Evolutionary conservation across 2,329 filamentous ascomycete genomes (phyloP).

Genomic region (Calonectria multiphialidica): DNA sequence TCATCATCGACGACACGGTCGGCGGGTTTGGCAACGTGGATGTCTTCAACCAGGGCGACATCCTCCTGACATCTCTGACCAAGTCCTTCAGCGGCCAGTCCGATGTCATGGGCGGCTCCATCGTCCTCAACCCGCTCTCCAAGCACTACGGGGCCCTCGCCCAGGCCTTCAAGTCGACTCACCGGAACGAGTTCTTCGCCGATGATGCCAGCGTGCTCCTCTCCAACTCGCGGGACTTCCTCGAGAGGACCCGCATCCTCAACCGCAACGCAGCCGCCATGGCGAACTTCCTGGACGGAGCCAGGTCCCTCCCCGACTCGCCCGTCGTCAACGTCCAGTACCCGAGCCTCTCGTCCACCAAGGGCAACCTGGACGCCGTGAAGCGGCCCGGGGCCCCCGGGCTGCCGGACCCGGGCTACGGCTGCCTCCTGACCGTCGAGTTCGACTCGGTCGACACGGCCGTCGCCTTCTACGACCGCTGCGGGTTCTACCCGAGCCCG

Average conservation of each 20-base stretch:
- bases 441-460: constrained; percentile 57
- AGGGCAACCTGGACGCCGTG: constrained; percentile 49
- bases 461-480: constrained; percentile 61
- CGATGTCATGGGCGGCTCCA: constrained; percentile 66
- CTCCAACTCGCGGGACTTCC: constrained; percentile 58
- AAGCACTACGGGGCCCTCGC: constrained; percentile 53
- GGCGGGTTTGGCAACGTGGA: constrained; percentile 64
- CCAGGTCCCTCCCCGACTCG: constrained; percentile 43
- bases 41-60: constrained; percentile 60
- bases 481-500: constrained; percentile 63
- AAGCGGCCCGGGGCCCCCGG: constrained; percentile 55
- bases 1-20: constrained; percentile 63
- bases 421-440: constrained; percentile 66
- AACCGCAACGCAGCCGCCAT: constrained; percentile 60
- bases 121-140: constrained; percentile 62
- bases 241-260: constrained; percentile 51
- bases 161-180: constrained; percentile 41
- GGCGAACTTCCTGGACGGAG: constrained; percentile 51
- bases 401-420: constrained; percentile 63
- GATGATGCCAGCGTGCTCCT: constrained; percentile 60
- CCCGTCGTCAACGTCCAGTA: constrained; percentile 58
- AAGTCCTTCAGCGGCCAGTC: constrained; percentile 70
- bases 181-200: constrained; percentile 60
- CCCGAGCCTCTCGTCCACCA: constrained; percentile 53
- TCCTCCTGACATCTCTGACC: constrained; percentile 66